Evolutionary conservation across 2,329 filamentous ascomycete genomes (phyloP), one percentile per base, ranked within the genome.

Genomic region (Alternaria postmessia): DNA sequence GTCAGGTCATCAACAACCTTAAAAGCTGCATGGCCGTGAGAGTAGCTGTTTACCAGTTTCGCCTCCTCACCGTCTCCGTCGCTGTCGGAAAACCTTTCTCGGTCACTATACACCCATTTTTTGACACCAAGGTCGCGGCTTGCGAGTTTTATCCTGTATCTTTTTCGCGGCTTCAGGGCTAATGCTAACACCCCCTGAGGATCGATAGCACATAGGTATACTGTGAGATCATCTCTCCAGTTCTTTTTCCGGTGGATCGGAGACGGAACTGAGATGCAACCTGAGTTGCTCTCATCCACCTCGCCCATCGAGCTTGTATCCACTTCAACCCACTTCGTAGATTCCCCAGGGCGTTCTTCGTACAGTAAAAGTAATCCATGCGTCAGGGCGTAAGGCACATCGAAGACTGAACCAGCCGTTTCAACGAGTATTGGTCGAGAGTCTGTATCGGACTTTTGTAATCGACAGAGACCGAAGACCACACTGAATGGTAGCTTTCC

Each of bases 41-140:
- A 32, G n/a, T 46, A 53, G 26, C 55, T 54, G 48, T 53, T 58
- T 18, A 42, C 55, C 18, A 58, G 34, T 34, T 24, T 53, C 32
- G 26, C 48, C 24, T 32, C 18, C 24, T 47, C 41, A 26, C 18
- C 8, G 32, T 12, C 32, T 36, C 14, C 32, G 24, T 53, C n/a
- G 14, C 42, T 38, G 16, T 43, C 48, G 18, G 24, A 12, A 26
- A 47, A 53, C 11, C 14, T n/a, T 18, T n/a, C 20, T 16, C 8
- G 24, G 20, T 34, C 7, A 12, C 42, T 41, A 7, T 53, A 53
- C 14, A 16, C 26, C 48, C 32, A 47, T 28, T 47, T 47, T 22
- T 42, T 53, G 34, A 53, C 41, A 3, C 48, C 32, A 7, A 57
- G 55, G 16, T 53, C 41, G 28, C 39, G 28, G 9, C 32, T 39